Evolutionary conservation across 2,329 filamentous ascomycete species (phyloP).

Genomic region (Juglanconis oblonga): DNA sequence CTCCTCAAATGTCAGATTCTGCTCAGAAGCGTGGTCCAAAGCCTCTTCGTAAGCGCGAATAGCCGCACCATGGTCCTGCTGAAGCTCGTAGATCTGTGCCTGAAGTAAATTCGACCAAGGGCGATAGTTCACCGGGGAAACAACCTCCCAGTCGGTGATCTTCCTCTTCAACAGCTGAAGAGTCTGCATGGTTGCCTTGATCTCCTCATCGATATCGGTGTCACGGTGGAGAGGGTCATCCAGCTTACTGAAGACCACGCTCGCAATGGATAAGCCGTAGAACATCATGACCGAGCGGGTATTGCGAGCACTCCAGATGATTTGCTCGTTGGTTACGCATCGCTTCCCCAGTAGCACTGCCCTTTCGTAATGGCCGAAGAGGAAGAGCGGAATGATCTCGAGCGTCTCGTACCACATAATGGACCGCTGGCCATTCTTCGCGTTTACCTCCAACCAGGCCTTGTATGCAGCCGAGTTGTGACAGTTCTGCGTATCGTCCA

Average conservation of each 20-base stretch:
- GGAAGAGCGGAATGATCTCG: slow-evolving; percentile 59
- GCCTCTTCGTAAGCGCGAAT: slow-evolving; percentile 67
- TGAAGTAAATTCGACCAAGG: slow-evolving; percentile 66
- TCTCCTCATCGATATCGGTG: slow-evolving; percentile 40
- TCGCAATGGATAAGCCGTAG: slow-evolving; percentile 56
- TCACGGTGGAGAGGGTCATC: slow-evolving; percentile 43
- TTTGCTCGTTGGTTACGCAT: slow-evolving; percentile 43
- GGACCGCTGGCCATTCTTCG: slow-evolving; percentile 60
- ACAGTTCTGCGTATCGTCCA: slow-evolving; percentile 59
- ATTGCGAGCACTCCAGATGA: slow-evolving; percentile 60
- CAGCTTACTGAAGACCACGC: slow-evolving; percentile 46
- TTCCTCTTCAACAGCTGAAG: slow-evolving; percentile 55
- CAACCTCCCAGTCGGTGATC: slow-evolving; percentile 61
- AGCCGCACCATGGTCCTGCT: slow-evolving; percentile 53
- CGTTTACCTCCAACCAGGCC: slow-evolving; percentile 53
- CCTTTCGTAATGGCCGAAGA: slow-evolving; percentile 61
- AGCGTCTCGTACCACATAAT: slow-evolving; percentile 67
- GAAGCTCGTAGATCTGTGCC: slow-evolving; percentile 66
- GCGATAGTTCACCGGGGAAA: slow-evolving; percentile 69
- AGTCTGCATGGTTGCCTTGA: slow-evolving; percentile 47
- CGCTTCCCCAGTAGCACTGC: slow-evolving; percentile 55
- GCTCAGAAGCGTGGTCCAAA: slow-evolving; percentile 67
- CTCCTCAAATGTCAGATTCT: slow-evolving; percentile 68
- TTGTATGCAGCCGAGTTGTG: slow-evolving; percentile 60
- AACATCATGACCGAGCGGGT: slow-evolving; percentile 57